phyloP scores from a whole-genome alignment of 1,284 basidiomycete genomes.

The Acaromyces ingoldii region DNA sequence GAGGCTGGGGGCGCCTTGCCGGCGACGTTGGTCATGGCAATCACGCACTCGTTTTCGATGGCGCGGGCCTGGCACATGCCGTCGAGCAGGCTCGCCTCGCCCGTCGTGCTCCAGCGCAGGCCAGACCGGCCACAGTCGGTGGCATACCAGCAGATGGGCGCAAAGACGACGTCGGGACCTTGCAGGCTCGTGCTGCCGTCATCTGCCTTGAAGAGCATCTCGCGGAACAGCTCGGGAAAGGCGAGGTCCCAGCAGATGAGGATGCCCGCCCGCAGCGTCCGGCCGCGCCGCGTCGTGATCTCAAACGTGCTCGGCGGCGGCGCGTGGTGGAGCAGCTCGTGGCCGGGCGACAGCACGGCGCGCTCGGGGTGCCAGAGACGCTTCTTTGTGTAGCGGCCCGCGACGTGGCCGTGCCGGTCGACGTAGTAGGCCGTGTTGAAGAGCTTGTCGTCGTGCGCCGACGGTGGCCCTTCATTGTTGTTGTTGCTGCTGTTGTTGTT shows the following conservation, averaged over 20 bases:
- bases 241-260: conserved; percentile 49
- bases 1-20: conserved; percentile 8
- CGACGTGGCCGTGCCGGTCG: conserved; percentile 22
- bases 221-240: conserved; percentile 39
- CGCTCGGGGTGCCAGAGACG: conserved; percentile 49
- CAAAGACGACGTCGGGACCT: conserved; percentile 46
- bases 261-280: conserved; percentile 29
- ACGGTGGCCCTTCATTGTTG: not conserved
- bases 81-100: conserved; percentile 33
- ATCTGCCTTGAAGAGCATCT: too few species aligned
- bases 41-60: conserved; percentile 36
- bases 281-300: conserved; percentile 39
- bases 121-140: conserved; percentile 38
- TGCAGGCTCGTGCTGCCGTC: conserved; percentile 12
- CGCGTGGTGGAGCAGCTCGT: conserved; percentile 21
- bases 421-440: conserved; percentile 49
- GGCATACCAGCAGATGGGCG: conserved; percentile 49
- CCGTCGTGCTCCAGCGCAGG: conserved; percentile 28
- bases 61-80: conserved; percentile 20
- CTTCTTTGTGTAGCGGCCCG: conserved; percentile 40
- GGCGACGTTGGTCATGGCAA: conserved; percentile 47
- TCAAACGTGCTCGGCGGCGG: conserved; percentile 22
- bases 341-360: conserved; percentile 27
- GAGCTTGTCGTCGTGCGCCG: conserved; percentile 13
- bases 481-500: not conserved